phyloP scores from a whole-genome alignment of 495 filamentous ascomycete genomes.

The Thozetella sp. region DNA sequence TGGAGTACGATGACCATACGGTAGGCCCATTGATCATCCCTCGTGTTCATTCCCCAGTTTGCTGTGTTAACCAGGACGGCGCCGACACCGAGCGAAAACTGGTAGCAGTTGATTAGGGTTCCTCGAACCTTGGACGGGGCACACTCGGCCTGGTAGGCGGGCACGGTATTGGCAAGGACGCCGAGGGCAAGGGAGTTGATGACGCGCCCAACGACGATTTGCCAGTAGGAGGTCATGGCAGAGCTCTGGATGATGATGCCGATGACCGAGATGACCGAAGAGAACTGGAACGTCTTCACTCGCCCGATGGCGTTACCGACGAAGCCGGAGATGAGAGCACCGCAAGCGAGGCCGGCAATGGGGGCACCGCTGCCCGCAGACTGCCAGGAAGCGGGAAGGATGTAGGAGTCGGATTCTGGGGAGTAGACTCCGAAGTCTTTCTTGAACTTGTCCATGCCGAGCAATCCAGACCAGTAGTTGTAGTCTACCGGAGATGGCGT shows the following conservation, averaged over 20 bases:
- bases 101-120: neutral
- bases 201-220: slow-evolving; percentile 29
- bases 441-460: too few relatives aligned
- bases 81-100: neutral
- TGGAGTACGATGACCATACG: neutral
- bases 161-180: slow-evolving; percentile 26
- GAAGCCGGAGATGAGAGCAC: slow-evolving; percentile 27
- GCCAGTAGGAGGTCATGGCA: slow-evolving; percentile 41
- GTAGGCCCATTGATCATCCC: neutral
- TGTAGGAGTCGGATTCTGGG: neutral
- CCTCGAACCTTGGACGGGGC: slow-evolving; percentile 37
- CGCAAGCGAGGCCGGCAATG: slow-evolving; percentile 32
- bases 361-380: neutral
- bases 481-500: too few relatives aligned
- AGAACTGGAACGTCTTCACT: slow-evolving; percentile 49
- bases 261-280: slow-evolving; percentile 53
- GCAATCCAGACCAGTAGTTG: too few relatives aligned
- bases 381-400: neutral
- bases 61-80: neutral
- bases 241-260: slow-evolving; percentile 48
- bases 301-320: slow-evolving; percentile 32
- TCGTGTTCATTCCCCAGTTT: neutral
- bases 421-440: too few relatives aligned
- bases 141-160: slow-evolving; percentile 38
- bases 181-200: slow-evolving; percentile 47